A percentile compares a stretch with the other conserved stretches of the same genome.
phyloP scores from a whole-genome alignment of 2,329 filamentous ascomycete species.

The Pezicula radicicola region DNA sequence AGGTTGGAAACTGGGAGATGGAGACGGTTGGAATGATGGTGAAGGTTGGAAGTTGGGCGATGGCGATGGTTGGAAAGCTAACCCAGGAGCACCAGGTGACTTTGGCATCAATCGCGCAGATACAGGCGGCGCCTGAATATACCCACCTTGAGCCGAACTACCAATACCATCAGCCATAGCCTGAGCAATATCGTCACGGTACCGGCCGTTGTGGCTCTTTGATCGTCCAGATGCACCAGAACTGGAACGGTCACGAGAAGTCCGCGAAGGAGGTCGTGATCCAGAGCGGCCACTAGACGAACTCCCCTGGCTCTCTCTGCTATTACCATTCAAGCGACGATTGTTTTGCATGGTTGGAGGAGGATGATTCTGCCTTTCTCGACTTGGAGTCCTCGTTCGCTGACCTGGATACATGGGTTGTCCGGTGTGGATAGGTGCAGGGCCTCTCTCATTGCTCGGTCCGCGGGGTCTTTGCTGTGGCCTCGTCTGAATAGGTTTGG shows the following conservation, averaged over 20 bases:
- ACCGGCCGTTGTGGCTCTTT: conserved; percentile 26
- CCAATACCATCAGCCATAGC: conserved; percentile 22
- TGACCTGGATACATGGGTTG: not conserved
- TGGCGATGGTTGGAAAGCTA: conserved; percentile 20
- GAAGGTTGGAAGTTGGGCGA: not conserved
- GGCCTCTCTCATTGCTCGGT: conserved; percentile 13
- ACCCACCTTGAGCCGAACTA: conserved; percentile 15
- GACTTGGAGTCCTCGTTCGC: conserved; percentile 18
- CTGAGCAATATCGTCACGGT: conserved; percentile 25
- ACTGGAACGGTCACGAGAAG: conserved; percentile 26
- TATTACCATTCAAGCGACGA: conserved; percentile 11
- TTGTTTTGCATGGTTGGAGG: conserved; percentile 19
- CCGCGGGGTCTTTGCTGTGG: conserved; percentile 8
- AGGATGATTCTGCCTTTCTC: conserved; percentile 18
- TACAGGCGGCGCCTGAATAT: conserved; percentile 21
- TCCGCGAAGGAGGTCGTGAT: conserved; percentile 21
- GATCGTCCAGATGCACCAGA: conserved; percentile 26
- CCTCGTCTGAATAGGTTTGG: conserved; percentile 7
- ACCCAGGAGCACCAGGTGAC: conserved; percentile 16
- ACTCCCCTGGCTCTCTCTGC: conserved; percentile 16
- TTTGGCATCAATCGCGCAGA: conserved; percentile 15
- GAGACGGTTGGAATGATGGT: not conserved
- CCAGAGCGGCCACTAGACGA: conserved; percentile 15
- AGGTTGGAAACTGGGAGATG: not conserved
- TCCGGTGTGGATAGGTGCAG: conserved; percentile 15